Percentiles rank a stretch among this genome's conserved stretches.
These are phyloP conservation scores for Talaromyces sp. DNA, from an alignment of 2,329 filamentous ascomycete species.

Conservation along the genomic window DNA sequence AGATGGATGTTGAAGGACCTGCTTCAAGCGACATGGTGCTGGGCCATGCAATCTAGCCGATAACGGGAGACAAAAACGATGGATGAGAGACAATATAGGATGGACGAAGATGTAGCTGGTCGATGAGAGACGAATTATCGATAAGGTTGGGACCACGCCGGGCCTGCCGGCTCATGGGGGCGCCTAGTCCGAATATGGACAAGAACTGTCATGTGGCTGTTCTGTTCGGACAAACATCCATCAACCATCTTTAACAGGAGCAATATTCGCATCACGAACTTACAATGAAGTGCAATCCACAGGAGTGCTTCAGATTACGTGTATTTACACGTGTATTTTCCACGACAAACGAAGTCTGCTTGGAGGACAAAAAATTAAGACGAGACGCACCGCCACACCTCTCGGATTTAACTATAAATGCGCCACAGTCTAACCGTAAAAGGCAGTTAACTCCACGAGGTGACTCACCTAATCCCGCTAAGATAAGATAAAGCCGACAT, in stretches of 20 bases:
- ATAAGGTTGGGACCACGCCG: conserved; percentile 1
- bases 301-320: neutral
- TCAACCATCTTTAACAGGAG: neutral
- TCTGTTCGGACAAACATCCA: neutral
- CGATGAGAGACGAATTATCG: neutral
- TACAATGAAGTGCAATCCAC: neutral
- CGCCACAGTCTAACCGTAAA: neutral
- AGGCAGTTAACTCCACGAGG: neutral
- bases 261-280: neutral
- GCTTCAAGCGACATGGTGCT: conserved; percentile 15
- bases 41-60: neutral
- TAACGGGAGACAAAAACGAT: neutral
- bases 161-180: neutral
- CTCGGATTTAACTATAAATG: neutral
- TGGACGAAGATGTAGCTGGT: neutral
- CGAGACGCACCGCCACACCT: neutral
- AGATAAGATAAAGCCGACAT: neutral
- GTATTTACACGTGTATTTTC: neutral
- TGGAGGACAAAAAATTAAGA: no score
- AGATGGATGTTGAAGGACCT: conserved; percentile 7
- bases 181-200: conserved; percentile 3
- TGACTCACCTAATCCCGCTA: neutral
- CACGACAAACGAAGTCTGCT: no score
- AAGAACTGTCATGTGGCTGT: neutral
- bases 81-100: neutral